phyloP scores from a whole-genome alignment of 352 stramenopile genomes.

The Phytophthora pinifolia region DNA sequence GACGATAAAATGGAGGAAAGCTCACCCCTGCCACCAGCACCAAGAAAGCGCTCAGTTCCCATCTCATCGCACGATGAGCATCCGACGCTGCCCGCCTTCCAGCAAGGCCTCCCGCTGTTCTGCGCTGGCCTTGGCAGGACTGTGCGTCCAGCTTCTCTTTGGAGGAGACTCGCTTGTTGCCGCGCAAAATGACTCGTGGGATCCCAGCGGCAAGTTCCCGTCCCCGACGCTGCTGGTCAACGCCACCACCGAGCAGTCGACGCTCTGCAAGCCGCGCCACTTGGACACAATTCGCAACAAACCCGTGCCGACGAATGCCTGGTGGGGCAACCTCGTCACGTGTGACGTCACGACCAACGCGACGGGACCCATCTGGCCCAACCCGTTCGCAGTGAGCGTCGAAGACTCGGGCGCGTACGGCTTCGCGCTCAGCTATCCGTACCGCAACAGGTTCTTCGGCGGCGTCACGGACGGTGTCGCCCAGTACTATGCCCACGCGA shows the following conservation, averaged over 20 bases:
- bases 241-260: conserved; percentile 35
- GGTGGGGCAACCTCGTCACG: conserved; percentile 84
- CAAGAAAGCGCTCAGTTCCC: conserved; percentile 23
- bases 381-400: conserved; percentile 65
- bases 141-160: conserved; percentile 22
- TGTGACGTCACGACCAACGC: conserved; percentile 51
- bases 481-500: conserved; percentile 61
- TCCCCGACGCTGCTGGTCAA: conserved; percentile 37
- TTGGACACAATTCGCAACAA: conserved; percentile 41
- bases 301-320: conserved; percentile 75
- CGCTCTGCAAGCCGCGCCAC: conserved; percentile 60
- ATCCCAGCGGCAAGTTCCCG: conserved; percentile 35
- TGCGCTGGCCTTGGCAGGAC: conserved; percentile 18
- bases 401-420: conserved; percentile 42
- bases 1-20: too few relatives aligned
- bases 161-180: conserved; percentile 15
- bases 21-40: too few relatives aligned
- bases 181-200: conserved; percentile 48
- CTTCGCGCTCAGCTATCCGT: conserved; percentile 65
- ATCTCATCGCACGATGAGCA: conserved; percentile 33
- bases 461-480: conserved; percentile 34
- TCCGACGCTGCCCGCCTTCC: conserved; percentile 5
- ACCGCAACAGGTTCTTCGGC: conserved; percentile 67
- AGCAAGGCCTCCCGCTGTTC: conserved; percentile 11
- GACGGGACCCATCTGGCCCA: conserved; percentile 61